These are phyloP conservation scores for Sporisorium iseilematis-ciliati DNA, from an alignment of 1,284 basidiomycete species.

Conservation along the genomic window DNA sequence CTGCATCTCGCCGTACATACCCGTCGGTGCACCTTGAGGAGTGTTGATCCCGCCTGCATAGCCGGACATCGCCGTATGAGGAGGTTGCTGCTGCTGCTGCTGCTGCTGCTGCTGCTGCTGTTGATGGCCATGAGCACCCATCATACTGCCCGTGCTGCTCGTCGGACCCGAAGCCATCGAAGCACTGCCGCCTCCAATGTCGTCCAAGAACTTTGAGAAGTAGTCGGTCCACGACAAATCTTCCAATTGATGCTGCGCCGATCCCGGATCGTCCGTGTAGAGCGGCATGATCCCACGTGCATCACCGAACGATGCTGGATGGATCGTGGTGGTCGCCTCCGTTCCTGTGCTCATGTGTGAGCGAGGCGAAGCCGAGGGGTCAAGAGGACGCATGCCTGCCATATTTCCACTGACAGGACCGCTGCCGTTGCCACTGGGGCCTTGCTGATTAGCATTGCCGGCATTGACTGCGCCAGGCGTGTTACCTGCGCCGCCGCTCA, in stretches of 20 bases:
- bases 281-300: slow-evolving; percentile 48
- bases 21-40: slow-evolving; percentile 2
- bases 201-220: slow-evolving; percentile 49
- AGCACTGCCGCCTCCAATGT: slow-evolving; percentile 34
- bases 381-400: slow-evolving; percentile 4
- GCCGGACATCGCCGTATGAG: slow-evolving; percentile 12
- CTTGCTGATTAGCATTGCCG: slow-evolving; percentile 3
- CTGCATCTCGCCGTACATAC: slow-evolving; percentile 26
- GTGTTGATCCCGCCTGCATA: slow-evolving; percentile 6
- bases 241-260: slow-evolving; percentile 43
- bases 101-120: not conserved
- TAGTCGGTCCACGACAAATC: slow-evolving; percentile 55
- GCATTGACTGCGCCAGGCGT: not conserved
- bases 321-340: slow-evolving; percentile 20
- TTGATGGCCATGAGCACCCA: slow-evolving; percentile 1
- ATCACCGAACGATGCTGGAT: slow-evolving; percentile 48
- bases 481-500: slow-evolving; percentile 16
- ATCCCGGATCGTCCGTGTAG: slow-evolving; percentile 39
- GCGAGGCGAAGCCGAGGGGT: slow-evolving; percentile 16
- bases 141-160: slow-evolving; percentile 10
- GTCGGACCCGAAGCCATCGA: slow-evolving; percentile 7
- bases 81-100: not conserved
- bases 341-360: not conserved
- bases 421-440: slow-evolving; percentile 3
- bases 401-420: not conserved